Base-by-base conservation (phyloP, 2,329 filamentous ascomycete genomes). In the Huntiella decipiens region DNA sequence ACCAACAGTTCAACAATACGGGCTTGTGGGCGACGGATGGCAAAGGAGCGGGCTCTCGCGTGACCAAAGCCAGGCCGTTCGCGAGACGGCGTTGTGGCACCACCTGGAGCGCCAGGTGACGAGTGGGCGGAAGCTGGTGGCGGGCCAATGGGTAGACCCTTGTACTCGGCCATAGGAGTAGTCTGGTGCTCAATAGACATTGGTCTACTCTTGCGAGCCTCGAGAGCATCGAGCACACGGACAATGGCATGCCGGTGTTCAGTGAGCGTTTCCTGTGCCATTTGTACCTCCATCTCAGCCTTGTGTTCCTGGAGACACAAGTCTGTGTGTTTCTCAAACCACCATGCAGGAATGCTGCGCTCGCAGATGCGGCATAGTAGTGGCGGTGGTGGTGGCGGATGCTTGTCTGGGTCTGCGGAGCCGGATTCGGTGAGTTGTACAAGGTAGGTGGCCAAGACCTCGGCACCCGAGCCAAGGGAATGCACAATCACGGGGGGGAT, bases 271-370 rank as follows among this genome's bases (percentile, higher is more conserved):
- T 98, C 91, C 57, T 98, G 91, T 4, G 87, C 77, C 68, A 96
- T 80, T 58, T 98, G 88, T 3, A 98, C 86, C 55, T 96, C 88
- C 83, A 95, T 92, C 59, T 98, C 91, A 0, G 91, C 88, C 44
- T 82, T 79, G 58, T 98, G 91, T 59, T 98, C 91, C 58, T 96
- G 87, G 46, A 95, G 68, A 57, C 91, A 98, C 15, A 96, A 66
- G 56, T 98, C 92, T 2, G 88, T 94, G 59, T 98, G 91, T 61
- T 96, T 98, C 63, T 98, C 91, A 55, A 98, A 98, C 92, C 91
- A 98, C 91, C 91, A 98, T 0, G 88, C 86, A 4, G 85, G 85
- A 50, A 98, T 96, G 51, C 95, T 85, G 45, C 91, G 83, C 59
- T 98, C 91, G 60, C 91, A 98, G 46, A 98, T 96, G 44, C 91